Conservation (phyloP, 1,139 yeast species). For the Kurtzmaniella quercitrusa region DNA sequence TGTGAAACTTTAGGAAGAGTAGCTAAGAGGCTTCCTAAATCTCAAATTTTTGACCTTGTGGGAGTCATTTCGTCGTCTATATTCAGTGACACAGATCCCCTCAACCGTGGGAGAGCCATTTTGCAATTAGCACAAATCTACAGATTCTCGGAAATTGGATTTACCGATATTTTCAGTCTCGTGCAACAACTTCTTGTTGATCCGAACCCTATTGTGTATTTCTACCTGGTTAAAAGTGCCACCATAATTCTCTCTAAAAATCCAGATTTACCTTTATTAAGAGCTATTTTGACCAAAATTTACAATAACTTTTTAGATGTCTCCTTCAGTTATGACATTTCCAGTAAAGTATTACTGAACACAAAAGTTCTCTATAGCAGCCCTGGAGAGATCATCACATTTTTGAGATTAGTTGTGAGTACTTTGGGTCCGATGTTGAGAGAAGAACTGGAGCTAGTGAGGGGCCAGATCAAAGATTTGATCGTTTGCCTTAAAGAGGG, state of each 20-base stretch:
- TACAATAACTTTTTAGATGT: constrained; percentile 44
- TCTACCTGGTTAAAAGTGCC: constrained; percentile 63
- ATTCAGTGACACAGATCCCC: constrained; percentile 43
- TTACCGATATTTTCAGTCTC: constrained; percentile 49
- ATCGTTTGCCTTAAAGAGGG: constrained; percentile 29
- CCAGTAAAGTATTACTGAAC: constrained; percentile 23
- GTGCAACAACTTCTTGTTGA: constrained; percentile 61
- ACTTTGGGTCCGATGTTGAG: constrained; percentile 38
- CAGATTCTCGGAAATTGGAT: constrained; percentile 31
- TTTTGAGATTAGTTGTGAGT: constrained; percentile 31
- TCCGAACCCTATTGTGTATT: constrained; percentile 81
- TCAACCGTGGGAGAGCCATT: constrained; percentile 60
- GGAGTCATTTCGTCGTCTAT: constrained; percentile 22
- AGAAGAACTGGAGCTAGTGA: constrained; percentile 10
- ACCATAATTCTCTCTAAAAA: constrained; percentile 53
- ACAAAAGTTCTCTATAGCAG: constrained; percentile 26
- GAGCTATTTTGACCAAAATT: constrained; percentile 45
- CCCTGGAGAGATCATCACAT: constrained; percentile 18
- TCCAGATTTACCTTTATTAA: constrained; percentile 43
- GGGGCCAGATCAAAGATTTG: constrained; percentile 23
- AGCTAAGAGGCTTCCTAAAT: constrained; percentile 19
- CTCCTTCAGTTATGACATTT: constrained; percentile 42
- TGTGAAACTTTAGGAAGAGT: constrained; percentile 65
- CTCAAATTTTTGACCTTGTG: constrained; percentile 53
- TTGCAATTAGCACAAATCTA: constrained; percentile 59